phyloP scores from a whole-genome alignment of 306 rosid species.

The Inga laurina region DNA sequence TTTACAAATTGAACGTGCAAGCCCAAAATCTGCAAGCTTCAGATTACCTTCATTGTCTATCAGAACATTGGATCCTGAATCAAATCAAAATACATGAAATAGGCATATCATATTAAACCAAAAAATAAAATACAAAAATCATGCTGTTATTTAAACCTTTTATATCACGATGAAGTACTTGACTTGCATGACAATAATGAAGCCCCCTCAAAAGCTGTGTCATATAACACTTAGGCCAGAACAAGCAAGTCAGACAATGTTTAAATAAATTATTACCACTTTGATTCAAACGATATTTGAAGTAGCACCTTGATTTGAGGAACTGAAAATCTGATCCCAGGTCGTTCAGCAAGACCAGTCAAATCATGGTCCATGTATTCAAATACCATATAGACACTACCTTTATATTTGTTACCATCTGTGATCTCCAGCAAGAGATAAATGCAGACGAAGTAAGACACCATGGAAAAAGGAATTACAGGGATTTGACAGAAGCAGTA shows the following conservation, averaged over 20 bases:
- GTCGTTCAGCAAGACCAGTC: conserved; percentile 71
- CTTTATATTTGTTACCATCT: conserved; percentile 64
- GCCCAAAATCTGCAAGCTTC: conserved; percentile 78
- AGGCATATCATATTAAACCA: not conserved
- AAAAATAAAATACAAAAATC: not conserved
- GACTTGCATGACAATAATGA: conserved; percentile 65
- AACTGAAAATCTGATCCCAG: conserved; percentile 67
- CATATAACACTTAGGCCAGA: conserved; percentile 62
- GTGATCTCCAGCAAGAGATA: not conserved
- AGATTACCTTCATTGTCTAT: conserved; percentile 73
- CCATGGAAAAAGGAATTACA: no score
- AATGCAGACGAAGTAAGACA: no score
- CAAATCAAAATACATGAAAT: conserved; percentile 33
- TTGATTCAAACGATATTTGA: conserved; percentile 6
- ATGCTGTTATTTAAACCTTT: conserved; percentile 47
- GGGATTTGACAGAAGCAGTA: no score
- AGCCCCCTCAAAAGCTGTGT: conserved; percentile 69
- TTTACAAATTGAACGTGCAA: conserved; percentile 54
- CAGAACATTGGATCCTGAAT: conserved; percentile 71
- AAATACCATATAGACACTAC: conserved; percentile 76
- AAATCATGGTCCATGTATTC: conserved; percentile 86
- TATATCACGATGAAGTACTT: conserved; percentile 79
- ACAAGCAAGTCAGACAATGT: conserved; percentile 24
- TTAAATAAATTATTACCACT: not conserved
- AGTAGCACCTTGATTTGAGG: conserved; percentile 66